phyloP scores from a whole-genome alignment of 306 rosid species.

The Cicer chorassanicum region DNA sequence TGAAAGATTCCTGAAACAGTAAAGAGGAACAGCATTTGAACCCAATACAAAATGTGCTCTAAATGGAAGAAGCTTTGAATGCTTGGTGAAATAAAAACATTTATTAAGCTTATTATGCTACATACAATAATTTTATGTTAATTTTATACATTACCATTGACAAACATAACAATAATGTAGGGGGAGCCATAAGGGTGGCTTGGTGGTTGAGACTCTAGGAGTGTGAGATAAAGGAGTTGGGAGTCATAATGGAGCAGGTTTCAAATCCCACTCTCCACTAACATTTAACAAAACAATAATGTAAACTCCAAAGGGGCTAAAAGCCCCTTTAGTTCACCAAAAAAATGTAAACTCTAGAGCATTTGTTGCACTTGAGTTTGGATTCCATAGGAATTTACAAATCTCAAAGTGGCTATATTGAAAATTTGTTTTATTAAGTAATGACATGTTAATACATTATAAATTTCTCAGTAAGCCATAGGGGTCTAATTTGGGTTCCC shows the following conservation, averaged over 20 bases:
- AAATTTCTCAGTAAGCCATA: not conserved
- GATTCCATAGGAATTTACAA: slow-evolving; percentile 30
- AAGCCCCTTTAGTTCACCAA: not conserved
- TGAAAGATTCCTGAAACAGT: slow-evolving; percentile 82
- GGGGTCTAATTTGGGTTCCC: not conserved
- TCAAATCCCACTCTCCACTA: no score
- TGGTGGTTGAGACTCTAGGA: no score
- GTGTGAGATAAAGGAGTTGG: no score
- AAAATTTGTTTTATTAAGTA: not conserved
- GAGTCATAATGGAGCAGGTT: no score
- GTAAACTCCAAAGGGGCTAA: not conserved
- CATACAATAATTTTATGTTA: slow-evolving; percentile 8
- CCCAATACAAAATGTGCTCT: slow-evolving; percentile 8
- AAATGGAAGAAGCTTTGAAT: slow-evolving; percentile 18
- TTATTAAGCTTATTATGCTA: slow-evolving; percentile 5
- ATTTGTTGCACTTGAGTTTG: not conserved
- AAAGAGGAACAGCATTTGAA: slow-evolving; percentile 33
- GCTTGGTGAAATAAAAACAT: slow-evolving; percentile 17
- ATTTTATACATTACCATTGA: slow-evolving; percentile 6
- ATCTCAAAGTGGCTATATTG: slow-evolving; percentile 5
- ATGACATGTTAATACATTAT: not conserved
- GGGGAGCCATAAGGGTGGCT: no score
- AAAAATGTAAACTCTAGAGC: slow-evolving; percentile 5
- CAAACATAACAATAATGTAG: not conserved
- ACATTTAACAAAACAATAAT: not conserved